A percentile compares a stretch with the other conserved stretches of the same genome.
Conservation (phyloP, 192 early-diverging fungal genomes). For the Haplosporangium gracile region DNA sequence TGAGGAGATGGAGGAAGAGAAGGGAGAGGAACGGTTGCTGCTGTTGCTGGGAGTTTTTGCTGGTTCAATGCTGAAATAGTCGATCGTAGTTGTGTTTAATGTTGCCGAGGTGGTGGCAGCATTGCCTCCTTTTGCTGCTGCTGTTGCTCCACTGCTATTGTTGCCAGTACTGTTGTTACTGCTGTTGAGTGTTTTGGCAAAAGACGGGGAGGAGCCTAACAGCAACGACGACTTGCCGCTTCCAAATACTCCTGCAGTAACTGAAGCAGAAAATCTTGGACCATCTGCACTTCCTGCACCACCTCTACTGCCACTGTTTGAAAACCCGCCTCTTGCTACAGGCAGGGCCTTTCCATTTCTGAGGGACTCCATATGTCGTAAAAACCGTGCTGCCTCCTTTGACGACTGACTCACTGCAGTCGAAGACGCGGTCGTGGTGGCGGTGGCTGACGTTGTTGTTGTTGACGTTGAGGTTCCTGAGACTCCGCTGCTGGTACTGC, state of each 20-base stretch:
- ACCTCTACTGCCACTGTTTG: background rate
- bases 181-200: background rate
- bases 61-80: background rate
- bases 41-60: slow-evolving; percentile 4
- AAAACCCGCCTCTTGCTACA: background rate
- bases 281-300: background rate
- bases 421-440: background rate
- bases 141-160: background rate
- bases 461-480: background rate
- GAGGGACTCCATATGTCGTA: slow-evolving; percentile 14
- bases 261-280: slow-evolving; percentile 28
- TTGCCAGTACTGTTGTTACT: background rate
- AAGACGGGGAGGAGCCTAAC: background rate
- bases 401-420: slow-evolving; percentile 1
- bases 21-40: background rate
- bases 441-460: background rate
- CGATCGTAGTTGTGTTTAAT: background rate
- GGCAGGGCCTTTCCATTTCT: background rate
- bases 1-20: background rate
- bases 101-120: background rate
- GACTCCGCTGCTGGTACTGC: background rate
- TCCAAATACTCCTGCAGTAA: slow-evolving; percentile 11
- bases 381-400: slow-evolving; percentile 23
- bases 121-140: background rate
- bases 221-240: background rate